Base-by-base conservation (phyloP, 2,329 filamentous ascomycete species). In the Hymenoscyphus albidus region DNA sequence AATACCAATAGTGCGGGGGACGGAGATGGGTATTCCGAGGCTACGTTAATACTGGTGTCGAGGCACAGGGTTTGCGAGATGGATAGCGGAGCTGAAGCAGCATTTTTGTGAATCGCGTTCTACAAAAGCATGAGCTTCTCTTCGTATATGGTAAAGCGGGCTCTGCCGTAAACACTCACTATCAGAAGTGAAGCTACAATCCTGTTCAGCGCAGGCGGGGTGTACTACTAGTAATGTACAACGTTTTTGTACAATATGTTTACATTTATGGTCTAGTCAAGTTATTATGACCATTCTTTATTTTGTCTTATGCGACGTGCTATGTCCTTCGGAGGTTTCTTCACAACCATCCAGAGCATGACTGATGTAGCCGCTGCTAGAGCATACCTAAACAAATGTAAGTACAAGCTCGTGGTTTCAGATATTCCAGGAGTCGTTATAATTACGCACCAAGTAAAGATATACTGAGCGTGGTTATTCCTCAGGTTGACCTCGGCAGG, bases 401-500 rank as follows among this genome's bases (percentile, higher is more conserved):
- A 58, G 63, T 39, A 59, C 55, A 22, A 39, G 40, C 18, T 54
- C 39, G 14, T 18, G 27, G 38, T 39, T 40, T 40, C 27, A 27
- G 51, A 59, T 31, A 27, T 18, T n/a, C 2, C 27, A 27, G 27
- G 27, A 27, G 7, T 44, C 62, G 31, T 35, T 6, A 48, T 48
- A 44, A 39, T 56, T 51, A 78, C 88, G 74, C 86, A 98, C 95
- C 95, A 99, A 70, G 95, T 99, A 77, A 97, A 95, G 71, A 99
- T 99, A 78, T 99, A 99, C 81, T 98, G 95, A 69, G 92, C 88
- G 78, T 99, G 95, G 78, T 96, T 98, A 76, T 99, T 99, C 76
- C 92, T 86, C 74, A 99, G 80, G 76, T 96, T 96, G 66, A 99
- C 93, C 78, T 96, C 92, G 4, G 95, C 85, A 6, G 92, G 80